phyloP scores from a whole-genome alignment of 1,284 basidiomycete genomes.

The Mrakiaceae sp. region DNA sequence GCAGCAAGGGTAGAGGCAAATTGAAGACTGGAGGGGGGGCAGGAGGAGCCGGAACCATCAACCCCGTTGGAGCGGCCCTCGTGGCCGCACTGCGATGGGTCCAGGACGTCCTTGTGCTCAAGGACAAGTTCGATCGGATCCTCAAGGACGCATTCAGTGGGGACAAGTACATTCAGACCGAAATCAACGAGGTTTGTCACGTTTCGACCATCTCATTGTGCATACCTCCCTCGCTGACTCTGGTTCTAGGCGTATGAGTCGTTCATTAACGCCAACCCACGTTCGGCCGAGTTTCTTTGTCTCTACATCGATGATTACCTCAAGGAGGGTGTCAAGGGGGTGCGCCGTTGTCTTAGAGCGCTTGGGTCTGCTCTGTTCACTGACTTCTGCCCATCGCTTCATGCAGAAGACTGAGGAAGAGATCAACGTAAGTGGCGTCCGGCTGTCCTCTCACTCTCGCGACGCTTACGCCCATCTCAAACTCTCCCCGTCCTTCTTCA shows the following conservation, averaged over 20 bases:
- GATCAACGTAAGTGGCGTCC: conserved; percentile 46
- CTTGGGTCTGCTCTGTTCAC: too few species aligned
- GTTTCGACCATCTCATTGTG: background rate
- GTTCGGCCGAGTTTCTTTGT: conserved; percentile 88
- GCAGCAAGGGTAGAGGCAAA: conserved; percentile 49
- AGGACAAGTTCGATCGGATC: conserved; percentile 76
- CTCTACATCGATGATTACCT: conserved; percentile 96
- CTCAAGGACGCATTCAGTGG: conserved; percentile 59
- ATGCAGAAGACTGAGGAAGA: conserved; percentile 78
- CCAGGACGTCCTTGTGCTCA: conserved; percentile 77
- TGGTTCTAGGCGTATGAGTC: conserved; percentile 67
- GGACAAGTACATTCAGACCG: conserved; percentile 69
- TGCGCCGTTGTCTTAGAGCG: too few species aligned
- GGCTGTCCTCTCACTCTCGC: too few species aligned
- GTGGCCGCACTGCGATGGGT: conserved; percentile 79
- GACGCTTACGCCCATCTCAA: too few species aligned
- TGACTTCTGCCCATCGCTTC: too few species aligned
- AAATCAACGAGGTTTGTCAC: conserved; percentile 66
- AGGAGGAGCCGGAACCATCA: conserved; percentile 22
- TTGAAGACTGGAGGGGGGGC: conserved; percentile 35
- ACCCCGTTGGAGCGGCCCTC: conserved; percentile 21
- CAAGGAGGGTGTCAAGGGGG: conserved; percentile 83
- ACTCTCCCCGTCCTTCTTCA: too few species aligned
- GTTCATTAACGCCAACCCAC: conserved; percentile 82
- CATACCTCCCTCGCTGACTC: background rate